Percentiles rank a stretch among this genome's conserved stretches.
phyloP scores from a whole-genome alignment of 2,329 filamentous ascomycete genomes.

The Colletotrichum nymphaeae region DNA sequence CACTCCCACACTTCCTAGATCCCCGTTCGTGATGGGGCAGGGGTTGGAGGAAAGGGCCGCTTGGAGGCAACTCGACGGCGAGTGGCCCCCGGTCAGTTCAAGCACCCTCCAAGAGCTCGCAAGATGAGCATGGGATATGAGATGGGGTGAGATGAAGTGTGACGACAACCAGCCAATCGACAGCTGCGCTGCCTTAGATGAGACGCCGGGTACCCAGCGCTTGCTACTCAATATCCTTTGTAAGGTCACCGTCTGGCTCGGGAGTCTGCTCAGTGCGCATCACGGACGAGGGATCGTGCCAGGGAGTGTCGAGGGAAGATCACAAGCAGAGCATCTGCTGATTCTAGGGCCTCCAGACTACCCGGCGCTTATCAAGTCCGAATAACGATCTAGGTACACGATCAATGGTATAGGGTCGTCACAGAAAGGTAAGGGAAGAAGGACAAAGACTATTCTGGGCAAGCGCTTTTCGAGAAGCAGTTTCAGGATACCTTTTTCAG shows the following conservation, averaged over 20 bases:
- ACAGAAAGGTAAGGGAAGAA: conserved; percentile 13
- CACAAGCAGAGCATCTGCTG: conserved; percentile 6
- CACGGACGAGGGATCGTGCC: conserved; percentile 25
- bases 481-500: conserved; percentile 33
- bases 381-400: conserved; percentile 19
- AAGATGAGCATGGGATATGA: conserved; percentile 30
- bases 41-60: conserved; percentile 26
- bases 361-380: conserved; percentile 29
- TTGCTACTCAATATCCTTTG: conserved; percentile 8
- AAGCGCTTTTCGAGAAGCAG: conserved; percentile 23
- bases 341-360: conserved; percentile 8
- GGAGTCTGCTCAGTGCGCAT: conserved; percentile 23
- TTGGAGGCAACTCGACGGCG: conserved; percentile 17
- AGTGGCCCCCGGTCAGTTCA: conserved; percentile 19
- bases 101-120: conserved; percentile 22
- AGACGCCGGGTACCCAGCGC: conserved; percentile 31
- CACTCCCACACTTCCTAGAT: conserved; percentile 22
- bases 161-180: conserved; percentile 29
- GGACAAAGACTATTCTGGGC: conserved; percentile 15
- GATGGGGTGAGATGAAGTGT: conserved; percentile 34
- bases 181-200: conserved; percentile 28
- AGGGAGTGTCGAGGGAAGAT: conserved; percentile 26
- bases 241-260: conserved; percentile 20
- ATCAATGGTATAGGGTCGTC: conserved; percentile 13
- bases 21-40: conserved; percentile 21